A percentile compares a stretch with the other conserved stretches of the same genome.
These are phyloP conservation scores for Diaporthe vaccinii DNA, from an alignment of 2,329 filamentous ascomycete genomes.

Conservation along the genomic window DNA sequence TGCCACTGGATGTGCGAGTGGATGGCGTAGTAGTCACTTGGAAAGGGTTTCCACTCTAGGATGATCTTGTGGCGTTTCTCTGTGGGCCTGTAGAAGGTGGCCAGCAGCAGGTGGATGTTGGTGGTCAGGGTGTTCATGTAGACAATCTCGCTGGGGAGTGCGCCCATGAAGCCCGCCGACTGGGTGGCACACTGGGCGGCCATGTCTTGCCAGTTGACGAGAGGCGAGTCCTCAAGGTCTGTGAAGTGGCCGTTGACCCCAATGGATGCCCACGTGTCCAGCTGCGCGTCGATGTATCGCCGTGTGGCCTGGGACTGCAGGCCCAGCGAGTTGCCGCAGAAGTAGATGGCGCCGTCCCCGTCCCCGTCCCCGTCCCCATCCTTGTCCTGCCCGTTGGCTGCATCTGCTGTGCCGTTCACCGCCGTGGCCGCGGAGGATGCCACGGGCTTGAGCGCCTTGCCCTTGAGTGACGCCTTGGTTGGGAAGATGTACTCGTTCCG, in stretches of 20 bases:
- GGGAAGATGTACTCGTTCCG: constrained; percentile 84
- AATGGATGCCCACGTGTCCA: constrained; percentile 87
- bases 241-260: constrained; percentile 89
- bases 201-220: constrained; percentile 82
- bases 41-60: constrained; percentile 91
- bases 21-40: constrained; percentile 88
- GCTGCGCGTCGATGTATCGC: constrained; percentile 77
- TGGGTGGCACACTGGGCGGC: constrained; percentile 80
- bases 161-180: constrained; percentile 82
- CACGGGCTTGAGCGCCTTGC: constrained; percentile 64
- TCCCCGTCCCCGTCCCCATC: not conserved
- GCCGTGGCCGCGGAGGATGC: constrained; percentile 1
- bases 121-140: constrained; percentile 90
- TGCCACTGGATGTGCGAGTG: constrained; percentile 85
- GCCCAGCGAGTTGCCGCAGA: constrained; percentile 91
- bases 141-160: constrained; percentile 79
- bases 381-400: not conserved
- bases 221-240: constrained; percentile 74
- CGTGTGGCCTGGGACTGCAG: constrained; percentile 81
- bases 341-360: constrained; percentile 71
- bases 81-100: constrained; percentile 84
- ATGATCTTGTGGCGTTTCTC: constrained; percentile 80
- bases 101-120: constrained; percentile 86
- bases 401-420: constrained; percentile 17
- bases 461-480: constrained; percentile 77